phyloP scores from a whole-genome alignment of 2,329 filamentous ascomycete species.

The Xylariaceae sp. region DNA sequence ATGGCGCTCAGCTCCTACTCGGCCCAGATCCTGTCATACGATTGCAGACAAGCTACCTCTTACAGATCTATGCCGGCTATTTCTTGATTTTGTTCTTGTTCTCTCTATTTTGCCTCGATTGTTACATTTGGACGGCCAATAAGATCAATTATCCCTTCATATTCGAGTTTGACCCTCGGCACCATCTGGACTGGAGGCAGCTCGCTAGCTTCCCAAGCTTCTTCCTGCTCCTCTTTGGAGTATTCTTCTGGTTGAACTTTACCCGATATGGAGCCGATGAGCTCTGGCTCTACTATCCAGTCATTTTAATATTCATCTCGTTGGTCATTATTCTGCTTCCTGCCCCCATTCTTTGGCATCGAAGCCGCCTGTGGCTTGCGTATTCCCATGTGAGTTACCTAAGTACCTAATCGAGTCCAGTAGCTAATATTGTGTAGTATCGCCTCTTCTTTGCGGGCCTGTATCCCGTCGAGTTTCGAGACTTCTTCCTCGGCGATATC shows the following conservation, averaged over 20 bases:
- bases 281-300: conserved; percentile 86
- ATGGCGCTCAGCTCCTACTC: conserved; percentile 61
- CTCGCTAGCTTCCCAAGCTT: conserved; percentile 85
- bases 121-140: conserved; percentile 78
- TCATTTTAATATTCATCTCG: conserved; percentile 76
- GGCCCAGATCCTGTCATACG: conserved; percentile 54
- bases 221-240: conserved; percentile 76
- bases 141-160: conserved; percentile 97
- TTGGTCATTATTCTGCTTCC: conserved; percentile 76
- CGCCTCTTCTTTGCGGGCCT: conserved; percentile 83
- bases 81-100: conserved; percentile 84
- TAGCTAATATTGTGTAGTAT: conserved; percentile 62
- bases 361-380: conserved; percentile 82
- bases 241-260: conserved; percentile 92
- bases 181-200: conserved; percentile 88
- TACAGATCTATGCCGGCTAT: conserved; percentile 93
- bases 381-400: conserved; percentile 76
- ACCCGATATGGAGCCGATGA: conserved; percentile 66
- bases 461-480: conserved; percentile 93
- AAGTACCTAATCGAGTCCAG: background rate
- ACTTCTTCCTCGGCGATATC: conserved; percentile 98
- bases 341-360: conserved; percentile 73
- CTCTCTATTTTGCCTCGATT: conserved; percentile 83
- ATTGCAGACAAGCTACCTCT: conserved; percentile 67
- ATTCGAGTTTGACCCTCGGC: conserved; percentile 91